Evolutionary conservation across 2,329 filamentous ascomycete genomes (phyloP).

Genomic region (Colletotrichum tofieldiae): DNA sequence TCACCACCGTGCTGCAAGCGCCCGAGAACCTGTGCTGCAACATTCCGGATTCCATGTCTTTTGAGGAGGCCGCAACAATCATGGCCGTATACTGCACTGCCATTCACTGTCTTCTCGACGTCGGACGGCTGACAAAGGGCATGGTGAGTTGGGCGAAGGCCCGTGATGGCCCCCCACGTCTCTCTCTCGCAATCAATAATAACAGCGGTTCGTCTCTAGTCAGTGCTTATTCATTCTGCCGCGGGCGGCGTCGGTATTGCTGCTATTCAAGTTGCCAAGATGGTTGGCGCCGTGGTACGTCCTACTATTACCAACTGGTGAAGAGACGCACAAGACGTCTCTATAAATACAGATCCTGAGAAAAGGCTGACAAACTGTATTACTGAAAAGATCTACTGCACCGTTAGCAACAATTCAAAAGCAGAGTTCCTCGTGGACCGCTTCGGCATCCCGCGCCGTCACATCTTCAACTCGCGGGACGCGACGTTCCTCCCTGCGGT

Average conservation of each 20-base stretch:
- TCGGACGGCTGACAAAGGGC: conserved; percentile 48
- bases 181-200: too few species aligned
- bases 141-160: too few species aligned
- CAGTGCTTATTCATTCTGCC: conserved; percentile 41
- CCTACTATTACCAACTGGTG: conserved; percentile 51
- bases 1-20: not conserved
- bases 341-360: conserved; percentile 52
- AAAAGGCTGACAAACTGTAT: conserved; percentile 48
- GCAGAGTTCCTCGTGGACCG: conserved; percentile 13
- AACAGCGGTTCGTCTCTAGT: conserved; percentile 45
- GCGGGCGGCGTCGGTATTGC: conserved; percentile 27
- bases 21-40: conserved; percentile 37
- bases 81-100: conserved; percentile 54
- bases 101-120: conserved; percentile 49
- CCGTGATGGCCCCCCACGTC: too few species aligned
- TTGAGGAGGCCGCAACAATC: conserved; percentile 54
- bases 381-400: conserved; percentile 37
- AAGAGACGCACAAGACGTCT: too few species aligned
- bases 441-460: not conserved
- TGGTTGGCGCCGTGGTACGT: conserved; percentile 43
- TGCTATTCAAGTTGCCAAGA: conserved; percentile 20
- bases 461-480: conserved; percentile 32
- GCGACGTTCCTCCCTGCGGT: not conserved
- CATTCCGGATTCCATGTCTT: conserved; percentile 54
- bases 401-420: conserved; percentile 12